Evolutionary conservation across 768 basidiomycete genomes (phyloP), one percentile per base, ranked within the genome.

Genomic region (Lyophyllum atratum): DNA sequence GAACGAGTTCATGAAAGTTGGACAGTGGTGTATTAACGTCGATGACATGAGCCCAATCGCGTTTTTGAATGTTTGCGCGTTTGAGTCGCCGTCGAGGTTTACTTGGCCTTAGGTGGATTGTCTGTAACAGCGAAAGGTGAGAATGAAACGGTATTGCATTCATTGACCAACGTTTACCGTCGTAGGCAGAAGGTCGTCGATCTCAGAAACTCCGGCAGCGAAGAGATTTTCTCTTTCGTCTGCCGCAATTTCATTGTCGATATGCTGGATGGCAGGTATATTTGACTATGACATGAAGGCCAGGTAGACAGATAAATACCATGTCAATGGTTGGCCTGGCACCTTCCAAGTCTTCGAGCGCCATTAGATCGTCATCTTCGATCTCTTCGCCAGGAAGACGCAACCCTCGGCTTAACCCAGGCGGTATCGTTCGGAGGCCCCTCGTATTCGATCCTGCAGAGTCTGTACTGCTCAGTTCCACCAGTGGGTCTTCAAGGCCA

Each of bases 1-100:
- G 96, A 8, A 99, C 94, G 24, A 98, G 86, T 68, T 96, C 89
- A 52, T 83, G 84, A 68, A 96, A 96, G 68, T 98, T 96, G 14
- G 78, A 76, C 69, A 97, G 86, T 21, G 93, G 91, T 59, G 89
- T 89, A 65, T 93, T 93, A 58, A 98, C 86, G 65, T 98, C 92
- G 26, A 98, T 92, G 25, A 93, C 90, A 77, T 98, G 97, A 1
- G 97, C 97, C 97, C 97, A 99, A 60, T 98, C 94, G 47, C 92
- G 90, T 73, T 95, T 95, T 56, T 85, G 85, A 3, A 85, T 66
- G 46, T 81, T 77, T 2, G 76, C 63, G 28, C 79, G 77, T 62
- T 76, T 79, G 17, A 70, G 59, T 44, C 75, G 75, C 34, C 76
- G 76, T n/a, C 69, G 62, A 1, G 80, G 59, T 50, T 78, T 77